Percentiles rank a stretch among this genome's conserved stretches.
These are phyloP conservation scores for Angomonas deanei DNA, from an alignment of 208 protist species.

Conservation along the genomic window DNA sequence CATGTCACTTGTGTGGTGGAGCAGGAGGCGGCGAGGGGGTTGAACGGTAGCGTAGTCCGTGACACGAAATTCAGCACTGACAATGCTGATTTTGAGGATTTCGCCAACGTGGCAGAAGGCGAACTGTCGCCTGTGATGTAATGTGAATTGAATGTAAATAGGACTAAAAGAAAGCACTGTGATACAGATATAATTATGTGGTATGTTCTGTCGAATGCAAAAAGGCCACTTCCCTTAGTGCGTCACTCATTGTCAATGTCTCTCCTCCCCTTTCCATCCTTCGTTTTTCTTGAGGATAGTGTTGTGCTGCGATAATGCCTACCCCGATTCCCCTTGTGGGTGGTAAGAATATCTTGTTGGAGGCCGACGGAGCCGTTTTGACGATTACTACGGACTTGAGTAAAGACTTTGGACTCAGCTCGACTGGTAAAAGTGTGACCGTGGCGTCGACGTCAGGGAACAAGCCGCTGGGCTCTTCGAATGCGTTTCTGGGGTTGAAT, in stretches of 20 bases:
- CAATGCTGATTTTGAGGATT: no score
- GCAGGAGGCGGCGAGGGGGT: neutral
- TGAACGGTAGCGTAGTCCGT: neutral
- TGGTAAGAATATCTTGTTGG: conserved; percentile 52
- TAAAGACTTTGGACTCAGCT: conserved; percentile 48
- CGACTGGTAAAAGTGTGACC: conserved; percentile 56
- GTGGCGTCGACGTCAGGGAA: conserved; percentile 75
- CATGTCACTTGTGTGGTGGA: neutral
- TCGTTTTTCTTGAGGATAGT: neutral
- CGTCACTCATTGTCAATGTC: neutral
- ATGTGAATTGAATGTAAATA: no score
- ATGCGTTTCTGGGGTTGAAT: conserved; percentile 70
- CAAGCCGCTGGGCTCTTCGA: conserved; percentile 66
- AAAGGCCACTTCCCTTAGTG: neutral
- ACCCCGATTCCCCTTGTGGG: conserved; percentile 21
- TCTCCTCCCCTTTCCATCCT: neutral
- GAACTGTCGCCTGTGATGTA: no score
- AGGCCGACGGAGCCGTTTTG: conserved; percentile 24
- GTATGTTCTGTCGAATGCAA: no score
- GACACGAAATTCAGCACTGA: neutral
- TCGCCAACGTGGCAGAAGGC: no score
- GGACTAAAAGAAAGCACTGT: no score
- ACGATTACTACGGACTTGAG: conserved; percentile 60
- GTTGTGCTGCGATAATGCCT: no score
- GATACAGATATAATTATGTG: no score